Conservation (phyloP, 1,139 yeast genomes). For the Sugiyamaella grinbergsii region DNA sequence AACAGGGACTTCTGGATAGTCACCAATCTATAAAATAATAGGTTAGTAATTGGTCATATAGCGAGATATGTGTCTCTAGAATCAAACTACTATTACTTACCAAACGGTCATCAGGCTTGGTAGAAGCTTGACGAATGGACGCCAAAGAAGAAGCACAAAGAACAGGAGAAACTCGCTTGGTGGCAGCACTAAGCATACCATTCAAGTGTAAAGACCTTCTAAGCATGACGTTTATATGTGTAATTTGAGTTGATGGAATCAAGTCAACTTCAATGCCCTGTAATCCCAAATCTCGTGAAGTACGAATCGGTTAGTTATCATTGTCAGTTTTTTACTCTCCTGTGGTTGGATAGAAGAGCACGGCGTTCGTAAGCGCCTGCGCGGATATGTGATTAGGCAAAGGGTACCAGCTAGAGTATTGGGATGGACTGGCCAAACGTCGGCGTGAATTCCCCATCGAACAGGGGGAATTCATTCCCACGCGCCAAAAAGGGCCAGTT, state of each 20-base stretch:
- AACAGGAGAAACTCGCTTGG: slow-evolving; percentile 10
- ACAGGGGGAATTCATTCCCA: neutral
- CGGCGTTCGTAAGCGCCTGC: slow-evolving; percentile 5
- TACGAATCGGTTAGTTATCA: neutral
- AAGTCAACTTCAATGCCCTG: neutral
- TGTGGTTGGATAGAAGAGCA: slow-evolving; percentile 18
- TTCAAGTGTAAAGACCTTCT: slow-evolving; percentile 15
- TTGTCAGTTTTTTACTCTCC: slow-evolving; percentile 13
- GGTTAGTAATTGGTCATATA: neutral
- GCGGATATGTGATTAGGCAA: neutral
- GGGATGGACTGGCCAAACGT: no score
- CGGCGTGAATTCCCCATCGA: neutral
- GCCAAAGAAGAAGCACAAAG: slow-evolving; percentile 8
- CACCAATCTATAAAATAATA: slow-evolving; percentile 42
- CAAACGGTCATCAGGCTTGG: slow-evolving; percentile 22
- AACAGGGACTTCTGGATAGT: slow-evolving; percentile 53
- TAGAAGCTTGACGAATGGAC: slow-evolving; percentile 9
- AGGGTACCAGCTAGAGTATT: no score
- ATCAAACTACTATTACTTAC: no score
- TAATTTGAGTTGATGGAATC: neutral
- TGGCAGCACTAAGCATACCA: slow-evolving; percentile 13
- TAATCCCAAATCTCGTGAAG: slow-evolving; percentile 5
- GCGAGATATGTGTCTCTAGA: no score
- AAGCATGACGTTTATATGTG: slow-evolving; percentile 5
- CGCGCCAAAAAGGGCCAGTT: neutral